phyloP scores from a whole-genome alignment of 2,329 filamentous ascomycete species.

The Nemania sp. region DNA sequence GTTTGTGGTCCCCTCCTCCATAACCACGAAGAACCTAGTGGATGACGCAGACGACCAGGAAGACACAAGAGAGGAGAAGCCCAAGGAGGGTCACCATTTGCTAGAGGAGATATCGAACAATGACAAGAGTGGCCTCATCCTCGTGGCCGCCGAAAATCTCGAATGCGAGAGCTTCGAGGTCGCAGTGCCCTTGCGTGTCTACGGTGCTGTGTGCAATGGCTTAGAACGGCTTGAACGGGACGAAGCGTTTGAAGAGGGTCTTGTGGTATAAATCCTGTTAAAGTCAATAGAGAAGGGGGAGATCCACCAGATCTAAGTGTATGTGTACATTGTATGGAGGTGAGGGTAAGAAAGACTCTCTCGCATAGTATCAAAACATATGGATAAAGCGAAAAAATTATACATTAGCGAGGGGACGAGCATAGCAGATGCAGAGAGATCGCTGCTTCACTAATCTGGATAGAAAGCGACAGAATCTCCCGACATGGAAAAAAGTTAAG shows the following conservation, averaged over 20 bases:
- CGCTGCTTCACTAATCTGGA: constrained; percentile 21
- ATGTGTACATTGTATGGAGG: constrained; percentile 30
- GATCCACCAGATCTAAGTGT: constrained; percentile 4
- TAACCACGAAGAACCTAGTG: constrained; percentile 11
- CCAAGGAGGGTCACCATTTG: constrained; percentile 61
- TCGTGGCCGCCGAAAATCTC: constrained; percentile 82
- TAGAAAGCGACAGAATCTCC: constrained; percentile 16
- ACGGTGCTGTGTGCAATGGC: constrained; percentile 71
- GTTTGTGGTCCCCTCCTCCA: constrained; percentile 81
- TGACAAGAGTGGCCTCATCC: constrained; percentile 77
- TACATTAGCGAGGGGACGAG: constrained; percentile 25
- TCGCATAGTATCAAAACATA: constrained; percentile 19
- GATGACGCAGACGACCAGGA: constrained; percentile 38
- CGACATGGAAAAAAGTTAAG: constrained; percentile 10
- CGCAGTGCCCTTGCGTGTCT: constrained; percentile 84
- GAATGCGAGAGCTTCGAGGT: constrained; percentile 93
- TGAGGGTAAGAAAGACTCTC: constrained; percentile 8
- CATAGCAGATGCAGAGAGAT: constrained; percentile 1
- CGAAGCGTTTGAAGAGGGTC: constrained; percentile 61
- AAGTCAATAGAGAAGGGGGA: background rate
- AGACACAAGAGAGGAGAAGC: constrained; percentile 32
- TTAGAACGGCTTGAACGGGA: constrained; percentile 68
- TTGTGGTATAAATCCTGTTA: constrained; percentile 42
- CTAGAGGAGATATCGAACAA: constrained; percentile 84
- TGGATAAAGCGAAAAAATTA: constrained; percentile 25